Conservation (phyloP, 257 asterid genomes). For the Forsythia viridissima region DNA sequence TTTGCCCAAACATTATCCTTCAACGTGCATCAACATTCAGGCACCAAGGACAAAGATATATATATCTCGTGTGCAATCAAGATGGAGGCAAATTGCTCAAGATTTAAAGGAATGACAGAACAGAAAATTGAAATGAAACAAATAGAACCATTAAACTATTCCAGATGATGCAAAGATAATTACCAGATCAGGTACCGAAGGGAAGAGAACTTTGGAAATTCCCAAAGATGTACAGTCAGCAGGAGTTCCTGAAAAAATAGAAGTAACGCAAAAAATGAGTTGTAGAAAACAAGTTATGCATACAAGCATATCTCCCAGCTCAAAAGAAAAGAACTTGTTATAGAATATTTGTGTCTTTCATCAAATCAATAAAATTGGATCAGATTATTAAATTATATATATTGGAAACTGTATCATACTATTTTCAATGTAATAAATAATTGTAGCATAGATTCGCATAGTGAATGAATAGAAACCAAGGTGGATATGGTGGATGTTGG, state of each 20-base stretch:
- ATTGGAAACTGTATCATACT: neutral
- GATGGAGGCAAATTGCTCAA: neutral
- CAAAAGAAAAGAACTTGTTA: neutral
- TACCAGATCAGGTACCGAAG: slow-evolving; percentile 82
- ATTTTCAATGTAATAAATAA: neutral
- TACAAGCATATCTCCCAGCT: neutral
- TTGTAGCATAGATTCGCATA: neutral
- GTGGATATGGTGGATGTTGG: neutral
- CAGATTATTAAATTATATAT: neutral
- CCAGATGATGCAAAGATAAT: neutral
- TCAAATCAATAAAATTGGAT: neutral
- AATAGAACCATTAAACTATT: neutral
- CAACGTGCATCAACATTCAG: slow-evolving; percentile 1
- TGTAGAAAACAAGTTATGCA: neutral
- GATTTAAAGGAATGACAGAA: neutral
- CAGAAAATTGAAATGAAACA: neutral
- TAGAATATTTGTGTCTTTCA: slow-evolving; percentile 3
- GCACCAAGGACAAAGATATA: neutral
- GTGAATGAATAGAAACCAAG: neutral
- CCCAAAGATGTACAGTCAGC: slow-evolving; percentile 61
- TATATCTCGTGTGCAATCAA: neutral
- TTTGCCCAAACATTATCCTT: slow-evolving; percentile 4
- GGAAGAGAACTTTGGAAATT: slow-evolving; percentile 66
- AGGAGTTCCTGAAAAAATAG: slow-evolving; percentile 16
- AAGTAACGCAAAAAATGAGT: neutral